These are phyloP conservation scores for Backusella luteola DNA, from an alignment of 192 early-diverging fungal species.

Conservation along the genomic window DNA sequence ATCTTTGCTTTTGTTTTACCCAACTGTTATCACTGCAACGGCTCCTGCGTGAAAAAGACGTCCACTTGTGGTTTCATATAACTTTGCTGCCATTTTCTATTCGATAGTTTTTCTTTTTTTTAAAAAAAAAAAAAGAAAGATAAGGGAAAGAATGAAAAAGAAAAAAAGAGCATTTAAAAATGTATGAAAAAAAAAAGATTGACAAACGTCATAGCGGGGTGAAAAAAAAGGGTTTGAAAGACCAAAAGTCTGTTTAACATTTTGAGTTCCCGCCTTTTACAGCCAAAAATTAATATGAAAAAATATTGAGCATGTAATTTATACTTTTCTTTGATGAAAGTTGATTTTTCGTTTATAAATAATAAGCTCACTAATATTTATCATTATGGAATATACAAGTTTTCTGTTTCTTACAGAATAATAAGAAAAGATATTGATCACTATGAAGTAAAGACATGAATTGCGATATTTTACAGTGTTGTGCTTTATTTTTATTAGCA, in stretches of 20 bases:
- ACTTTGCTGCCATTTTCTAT: constrained; percentile 54
- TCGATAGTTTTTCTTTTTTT: not conserved
- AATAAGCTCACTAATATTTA: too few relatives aligned
- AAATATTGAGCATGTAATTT: not conserved
- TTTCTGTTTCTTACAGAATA: not conserved
- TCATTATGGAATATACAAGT: too few relatives aligned
- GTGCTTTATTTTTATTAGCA: not conserved
- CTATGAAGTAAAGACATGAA: not conserved
- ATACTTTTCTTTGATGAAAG: too few relatives aligned
- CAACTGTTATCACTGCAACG: constrained; percentile 76
- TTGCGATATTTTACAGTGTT: not conserved
- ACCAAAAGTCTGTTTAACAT: not conserved
- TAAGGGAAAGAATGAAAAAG: not conserved
- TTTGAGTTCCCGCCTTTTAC: not conserved
- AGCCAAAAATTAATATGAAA: not conserved
- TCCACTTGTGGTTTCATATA: constrained; percentile 77
- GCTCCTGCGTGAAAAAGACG: constrained; percentile 79
- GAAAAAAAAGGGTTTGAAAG: not conserved
- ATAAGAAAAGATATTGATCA: not conserved
- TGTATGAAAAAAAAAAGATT: not conserved
- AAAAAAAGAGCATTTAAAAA: not conserved
- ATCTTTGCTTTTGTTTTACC: constrained; percentile 36
- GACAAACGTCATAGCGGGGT: constrained; percentile 1
- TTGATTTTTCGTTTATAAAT: too few relatives aligned
- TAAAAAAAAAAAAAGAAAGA: not conserved